These are phyloP conservation scores for Conticribra guillardii DNA, from an alignment of 108 stramenopile genomes.

Conservation along the genomic window DNA sequence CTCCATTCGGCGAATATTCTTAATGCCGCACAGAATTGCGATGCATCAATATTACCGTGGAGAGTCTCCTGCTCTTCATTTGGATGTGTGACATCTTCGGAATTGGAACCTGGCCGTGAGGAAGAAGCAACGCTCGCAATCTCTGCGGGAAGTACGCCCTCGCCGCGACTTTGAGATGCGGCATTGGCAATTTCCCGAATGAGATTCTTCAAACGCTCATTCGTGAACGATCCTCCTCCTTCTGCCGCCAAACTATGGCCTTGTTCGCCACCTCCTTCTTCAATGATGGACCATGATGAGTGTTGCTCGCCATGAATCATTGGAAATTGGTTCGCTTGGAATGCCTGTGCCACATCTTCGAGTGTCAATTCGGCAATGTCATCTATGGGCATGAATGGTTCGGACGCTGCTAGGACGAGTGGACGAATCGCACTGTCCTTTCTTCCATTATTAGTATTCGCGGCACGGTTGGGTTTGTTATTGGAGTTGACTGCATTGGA, in stretches of 20 bases:
- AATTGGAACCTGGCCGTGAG: slow-evolving; percentile 6
- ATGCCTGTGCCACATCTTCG: slow-evolving; percentile 51
- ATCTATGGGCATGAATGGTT: slow-evolving; percentile 53
- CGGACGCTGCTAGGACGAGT: slow-evolving; percentile 22
- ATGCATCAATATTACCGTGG: slow-evolving; percentile 60
- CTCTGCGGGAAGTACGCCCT: slow-evolving; percentile 32
- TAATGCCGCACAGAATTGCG: slow-evolving; percentile 70
- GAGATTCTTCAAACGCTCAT: slow-evolving; percentile 43
- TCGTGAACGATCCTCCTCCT: no score
- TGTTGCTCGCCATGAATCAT: neutral
- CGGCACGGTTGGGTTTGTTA: slow-evolving; percentile 1
- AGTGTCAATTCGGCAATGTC: slow-evolving; percentile 63
- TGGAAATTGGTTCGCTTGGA: slow-evolving; percentile 19
- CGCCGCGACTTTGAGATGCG: slow-evolving; percentile 46
- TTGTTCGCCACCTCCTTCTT: slow-evolving; percentile 37
- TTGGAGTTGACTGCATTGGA: neutral
- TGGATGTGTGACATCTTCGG: no score
- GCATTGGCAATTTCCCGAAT: slow-evolving; percentile 40
- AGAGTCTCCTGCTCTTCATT: neutral
- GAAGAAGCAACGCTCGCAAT: neutral
- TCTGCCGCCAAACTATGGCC: slow-evolving; percentile 31
- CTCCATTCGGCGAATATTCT: slow-evolving; percentile 80
- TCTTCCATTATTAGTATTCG: slow-evolving; percentile 30
- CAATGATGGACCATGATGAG: slow-evolving; percentile 28
- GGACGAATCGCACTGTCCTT: slow-evolving; percentile 40